Evolutionary conservation across 1,284 basidiomycete genomes (phyloP).

Genomic region (Xerocomus cyaneibrunnescens): DNA sequence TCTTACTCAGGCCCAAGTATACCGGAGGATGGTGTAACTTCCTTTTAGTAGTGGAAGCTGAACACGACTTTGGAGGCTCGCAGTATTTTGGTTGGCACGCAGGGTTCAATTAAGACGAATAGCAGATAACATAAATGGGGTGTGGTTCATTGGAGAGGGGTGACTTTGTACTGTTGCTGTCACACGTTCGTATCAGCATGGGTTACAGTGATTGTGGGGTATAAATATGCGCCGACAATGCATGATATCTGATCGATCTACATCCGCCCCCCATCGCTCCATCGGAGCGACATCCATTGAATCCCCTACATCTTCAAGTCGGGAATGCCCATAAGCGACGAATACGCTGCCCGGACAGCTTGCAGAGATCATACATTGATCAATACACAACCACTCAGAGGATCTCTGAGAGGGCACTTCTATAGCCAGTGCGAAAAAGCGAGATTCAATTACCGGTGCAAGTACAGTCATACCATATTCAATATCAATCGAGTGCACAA

Average conservation of each 20-base stretch:
- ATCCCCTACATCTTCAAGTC: not conserved
- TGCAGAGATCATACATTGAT: slow-evolving; percentile 16
- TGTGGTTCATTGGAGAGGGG: no score
- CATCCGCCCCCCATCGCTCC: not conserved
- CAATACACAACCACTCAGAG: slow-evolving; percentile 11
- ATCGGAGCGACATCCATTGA: not conserved
- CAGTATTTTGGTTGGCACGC: no score
- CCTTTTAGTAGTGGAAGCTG: no score
- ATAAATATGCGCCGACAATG: no score
- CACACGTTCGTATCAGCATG: no score
- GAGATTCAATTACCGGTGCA: slow-evolving; percentile 6
- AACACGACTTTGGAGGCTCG: no score
- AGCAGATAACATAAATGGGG: no score
- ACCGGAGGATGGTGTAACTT: no score
- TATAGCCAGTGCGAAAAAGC: slow-evolving; percentile 12
- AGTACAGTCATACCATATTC: slow-evolving; percentile 22
- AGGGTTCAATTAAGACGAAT: no score
- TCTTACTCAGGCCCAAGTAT: no score
- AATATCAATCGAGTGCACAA: slow-evolving; percentile 15
- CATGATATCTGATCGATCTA: not conserved
- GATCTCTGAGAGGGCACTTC: slow-evolving; percentile 6
- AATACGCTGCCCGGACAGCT: slow-evolving; percentile 19
- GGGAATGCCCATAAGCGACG: slow-evolving; percentile 16
- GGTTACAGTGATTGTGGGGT: no score
- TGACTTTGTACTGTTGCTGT: no score